These are phyloP conservation scores for Geranium brycei DNA, from an alignment of 345 rosid species.

Conservation along the genomic window DNA sequence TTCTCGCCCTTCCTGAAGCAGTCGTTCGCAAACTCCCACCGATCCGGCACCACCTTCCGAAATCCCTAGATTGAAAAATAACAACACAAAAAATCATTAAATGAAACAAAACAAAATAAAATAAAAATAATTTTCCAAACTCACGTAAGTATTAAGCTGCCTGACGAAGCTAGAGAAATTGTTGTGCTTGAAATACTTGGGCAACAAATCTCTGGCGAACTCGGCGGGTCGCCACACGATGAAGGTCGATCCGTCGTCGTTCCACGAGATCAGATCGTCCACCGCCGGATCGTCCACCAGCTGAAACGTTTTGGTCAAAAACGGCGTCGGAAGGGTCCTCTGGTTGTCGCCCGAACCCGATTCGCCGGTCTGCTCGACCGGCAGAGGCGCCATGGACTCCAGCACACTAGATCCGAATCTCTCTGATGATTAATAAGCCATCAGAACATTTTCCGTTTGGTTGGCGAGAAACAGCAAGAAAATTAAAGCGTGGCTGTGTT, in stretches of 20 bases:
- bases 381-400: constrained; percentile 34
- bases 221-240: constrained; percentile 93
- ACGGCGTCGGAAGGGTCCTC: constrained; percentile 83
- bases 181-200: constrained; percentile 85
- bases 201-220: constrained; percentile 84
- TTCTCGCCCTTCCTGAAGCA: constrained; percentile 71
- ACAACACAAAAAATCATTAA: not conserved
- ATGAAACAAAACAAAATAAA: too few species aligned
- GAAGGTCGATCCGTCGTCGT: constrained; percentile 75
- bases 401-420: constrained; percentile 22
- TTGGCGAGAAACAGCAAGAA: not conserved
- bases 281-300: constrained; percentile 67
- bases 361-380: constrained; percentile 59
- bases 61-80: constrained; percentile 43
- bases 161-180: constrained; percentile 95
- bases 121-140: constrained; percentile 4
- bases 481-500: not conserved
- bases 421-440: not conserved
- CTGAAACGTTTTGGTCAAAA: constrained; percentile 72
- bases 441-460: constrained; percentile 3
- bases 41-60: constrained; percentile 83
- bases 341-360: constrained; percentile 53
- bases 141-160: constrained; percentile 90
- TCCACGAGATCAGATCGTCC: constrained; percentile 79
- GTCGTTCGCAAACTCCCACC: constrained; percentile 90